Percentiles rank a stretch among this genome's conserved stretches.
Evolutionary conservation across 192 early-diverging fungal genomes (phyloP).

Genomic region (Coemansia sp.): DNA sequence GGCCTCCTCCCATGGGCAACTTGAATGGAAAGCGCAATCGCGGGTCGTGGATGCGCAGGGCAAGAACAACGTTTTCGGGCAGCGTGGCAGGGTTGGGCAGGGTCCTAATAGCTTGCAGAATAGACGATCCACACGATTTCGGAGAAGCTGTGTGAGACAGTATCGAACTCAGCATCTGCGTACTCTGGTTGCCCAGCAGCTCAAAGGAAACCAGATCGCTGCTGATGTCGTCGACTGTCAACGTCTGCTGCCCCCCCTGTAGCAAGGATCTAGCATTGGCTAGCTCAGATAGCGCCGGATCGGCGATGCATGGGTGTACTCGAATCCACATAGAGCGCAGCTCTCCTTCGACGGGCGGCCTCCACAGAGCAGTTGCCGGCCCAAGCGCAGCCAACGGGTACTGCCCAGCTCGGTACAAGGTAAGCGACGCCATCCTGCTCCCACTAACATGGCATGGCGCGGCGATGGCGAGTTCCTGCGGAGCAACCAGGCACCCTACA

Average conservation of each 20-base stretch:
- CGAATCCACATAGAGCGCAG: conserved; percentile 72
- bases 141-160: conserved; percentile 36
- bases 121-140: neutral
- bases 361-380: conserved; percentile 79
- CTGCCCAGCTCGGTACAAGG: conserved; percentile 29
- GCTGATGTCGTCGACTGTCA: conserved; percentile 53
- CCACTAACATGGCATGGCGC: conserved; percentile 14
- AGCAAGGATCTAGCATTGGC: neutral
- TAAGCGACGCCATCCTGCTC: conserved; percentile 26
- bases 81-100: conserved; percentile 69
- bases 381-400: conserved; percentile 57
- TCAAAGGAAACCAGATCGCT: conserved; percentile 73
- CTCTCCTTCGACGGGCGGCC: conserved; percentile 34
- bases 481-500: conserved; percentile 62
- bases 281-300: conserved; percentile 47
- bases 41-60: conserved; percentile 80
- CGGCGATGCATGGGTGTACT: conserved; percentile 70
- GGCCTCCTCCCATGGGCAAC: neutral
- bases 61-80: conserved; percentile 76
- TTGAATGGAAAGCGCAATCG: conserved; percentile 61
- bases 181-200: conserved; percentile 75
- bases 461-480: conserved; percentile 2
- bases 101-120: conserved; percentile 8
- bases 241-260: neutral
- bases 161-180: conserved; percentile 67